phyloP scores from a whole-genome alignment of 495 filamentous ascomycete genomes.

The Beverwykella pulmonaria region DNA sequence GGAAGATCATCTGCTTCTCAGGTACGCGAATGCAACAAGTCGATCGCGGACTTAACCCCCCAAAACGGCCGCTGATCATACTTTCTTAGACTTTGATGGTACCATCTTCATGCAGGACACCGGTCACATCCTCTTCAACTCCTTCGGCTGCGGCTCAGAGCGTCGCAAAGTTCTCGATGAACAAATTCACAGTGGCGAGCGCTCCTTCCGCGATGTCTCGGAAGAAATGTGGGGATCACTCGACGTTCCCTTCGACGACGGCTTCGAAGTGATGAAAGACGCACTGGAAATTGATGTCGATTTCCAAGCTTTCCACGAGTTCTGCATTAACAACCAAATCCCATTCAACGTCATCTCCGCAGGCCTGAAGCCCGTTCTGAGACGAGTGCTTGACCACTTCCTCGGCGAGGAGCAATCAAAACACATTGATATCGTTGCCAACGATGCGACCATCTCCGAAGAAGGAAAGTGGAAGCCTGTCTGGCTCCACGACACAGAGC shows the following conservation, averaged over 20 bases:
- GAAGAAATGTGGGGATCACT: conserved; percentile 78
- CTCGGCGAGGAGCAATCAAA: conserved; percentile 63
- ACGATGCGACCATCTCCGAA: conserved; percentile 63
- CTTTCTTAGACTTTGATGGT: conserved; percentile 66
- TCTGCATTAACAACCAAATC: conserved; percentile 65
- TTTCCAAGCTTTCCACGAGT: conserved; percentile 68
- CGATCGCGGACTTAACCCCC: conserved; percentile 4
- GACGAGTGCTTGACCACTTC: conserved; percentile 65
- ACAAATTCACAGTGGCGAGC: conserved; percentile 68
- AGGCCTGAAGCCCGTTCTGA: conserved; percentile 67
- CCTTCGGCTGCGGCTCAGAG: conserved; percentile 63
- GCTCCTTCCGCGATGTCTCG: conserved; percentile 72
- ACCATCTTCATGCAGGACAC: conserved; percentile 82
- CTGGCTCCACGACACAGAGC: conserved; percentile 68
- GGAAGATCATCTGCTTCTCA: conserved; percentile 60
- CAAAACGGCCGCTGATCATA: not conserved
- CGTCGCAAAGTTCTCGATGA: conserved; percentile 62
- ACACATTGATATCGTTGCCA: conserved; percentile 71
- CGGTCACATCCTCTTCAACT: conserved; percentile 72
- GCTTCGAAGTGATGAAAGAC: conserved; percentile 69
- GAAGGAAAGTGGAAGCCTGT: conserved; percentile 72
- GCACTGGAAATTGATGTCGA: conserved; percentile 66
- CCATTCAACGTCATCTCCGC: conserved; percentile 76
- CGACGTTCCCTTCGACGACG: conserved; percentile 71
- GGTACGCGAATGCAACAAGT: conserved; percentile 43